Percentiles rank a stretch among this genome's conserved stretches.
phyloP scores from a whole-genome alignment of 2,329 filamentous ascomycete species.

The Chrysosphaeria jannelii region DNA sequence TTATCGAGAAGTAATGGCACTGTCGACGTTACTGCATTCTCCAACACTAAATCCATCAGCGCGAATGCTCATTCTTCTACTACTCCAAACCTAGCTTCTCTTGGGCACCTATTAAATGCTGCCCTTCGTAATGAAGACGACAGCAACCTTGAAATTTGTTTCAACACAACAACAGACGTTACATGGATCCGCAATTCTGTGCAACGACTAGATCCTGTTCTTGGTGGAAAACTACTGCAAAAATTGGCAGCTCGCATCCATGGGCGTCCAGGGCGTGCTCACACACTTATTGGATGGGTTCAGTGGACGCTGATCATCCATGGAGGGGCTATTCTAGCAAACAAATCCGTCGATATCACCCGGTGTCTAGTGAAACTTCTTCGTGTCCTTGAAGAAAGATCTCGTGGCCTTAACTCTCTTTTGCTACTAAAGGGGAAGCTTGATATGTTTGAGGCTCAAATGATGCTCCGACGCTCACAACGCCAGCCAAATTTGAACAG shows the following conservation, averaged over 20 bases:
- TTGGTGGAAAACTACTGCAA: slow-evolving; percentile 50
- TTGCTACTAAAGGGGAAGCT: slow-evolving; percentile 81
- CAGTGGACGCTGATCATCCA: slow-evolving; percentile 85
- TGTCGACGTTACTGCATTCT: slow-evolving; percentile 30
- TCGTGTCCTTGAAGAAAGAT: slow-evolving; percentile 64
- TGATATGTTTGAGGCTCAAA: slow-evolving; percentile 76
- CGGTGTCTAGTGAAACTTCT: slow-evolving; percentile 51
- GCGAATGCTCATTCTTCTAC: slow-evolving; percentile 7
- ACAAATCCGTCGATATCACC: slow-evolving; percentile 51
- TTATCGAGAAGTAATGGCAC: slow-evolving; percentile 43
- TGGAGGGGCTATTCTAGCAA: slow-evolving; percentile 59
- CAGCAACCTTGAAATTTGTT: slow-evolving; percentile 69
- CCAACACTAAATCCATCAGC: slow-evolving; percentile 1
- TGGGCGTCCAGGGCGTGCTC: slow-evolving; percentile 62
- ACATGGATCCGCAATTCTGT: slow-evolving; percentile 64
- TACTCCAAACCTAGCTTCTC: slow-evolving; percentile 16
- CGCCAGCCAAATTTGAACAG: slow-evolving; percentile 10
- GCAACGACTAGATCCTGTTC: slow-evolving; percentile 58
- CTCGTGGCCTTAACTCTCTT: slow-evolving; percentile 52
- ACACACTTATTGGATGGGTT: slow-evolving; percentile 78
- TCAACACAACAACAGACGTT: slow-evolving; percentile 47
- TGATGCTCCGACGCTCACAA: slow-evolving; percentile 45
- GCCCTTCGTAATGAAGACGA: slow-evolving; percentile 78
- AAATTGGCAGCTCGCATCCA: slow-evolving; percentile 71
- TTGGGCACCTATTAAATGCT: slow-evolving; percentile 79